A percentile compares a stretch with the other conserved stretches of the same genome.
These are phyloP conservation scores for Lentinula sp. DNA, from an alignment of 768 basidiomycete genomes.

Conservation along the genomic window DNA sequence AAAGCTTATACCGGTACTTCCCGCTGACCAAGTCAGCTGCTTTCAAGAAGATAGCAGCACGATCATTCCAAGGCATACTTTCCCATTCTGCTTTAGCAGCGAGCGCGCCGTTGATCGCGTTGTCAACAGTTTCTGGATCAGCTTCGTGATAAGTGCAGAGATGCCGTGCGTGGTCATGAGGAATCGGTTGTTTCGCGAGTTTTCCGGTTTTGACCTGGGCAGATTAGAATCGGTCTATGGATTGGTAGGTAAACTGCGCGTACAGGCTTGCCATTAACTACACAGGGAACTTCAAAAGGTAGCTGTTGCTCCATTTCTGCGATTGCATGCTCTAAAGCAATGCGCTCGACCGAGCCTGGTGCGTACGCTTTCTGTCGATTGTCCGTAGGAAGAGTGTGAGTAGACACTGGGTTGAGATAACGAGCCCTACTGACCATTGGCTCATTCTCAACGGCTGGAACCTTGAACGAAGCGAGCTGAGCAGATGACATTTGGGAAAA, in stretches of 20 bases:
- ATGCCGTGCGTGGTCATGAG: constrained; percentile 77
- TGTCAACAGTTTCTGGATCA: constrained; percentile 62
- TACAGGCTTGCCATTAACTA: constrained; percentile 86
- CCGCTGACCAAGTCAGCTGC: constrained; percentile 94
- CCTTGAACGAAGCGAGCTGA: constrained; percentile 80
- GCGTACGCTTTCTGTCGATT: constrained; percentile 63
- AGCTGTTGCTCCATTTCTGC: constrained; percentile 74
- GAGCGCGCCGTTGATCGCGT: constrained; percentile 85
- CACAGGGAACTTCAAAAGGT: constrained; percentile 90
- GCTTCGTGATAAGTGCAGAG: constrained; percentile 89
- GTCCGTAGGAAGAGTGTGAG: too few relatives aligned
- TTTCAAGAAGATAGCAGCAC: constrained; percentile 97
- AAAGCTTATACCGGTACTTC: constrained; percentile 91
- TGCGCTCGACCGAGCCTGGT: constrained; percentile 73
- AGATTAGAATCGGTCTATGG: not conserved
- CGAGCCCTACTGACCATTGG: constrained; percentile 60
- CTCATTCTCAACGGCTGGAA: constrained; percentile 87
- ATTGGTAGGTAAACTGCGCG: not conserved
- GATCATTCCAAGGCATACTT: constrained; percentile 90
- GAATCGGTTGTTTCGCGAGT: constrained; percentile 73
- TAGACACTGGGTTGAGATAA: not conserved
- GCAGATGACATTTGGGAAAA: constrained; percentile 48
- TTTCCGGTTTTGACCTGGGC: constrained; percentile 75
- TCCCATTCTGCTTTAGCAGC: constrained; percentile 90
- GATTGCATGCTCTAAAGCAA: constrained; percentile 65